Evolutionary conservation across 257 asterid species (phyloP).

Genomic region (Forsythia viridissima): DNA sequence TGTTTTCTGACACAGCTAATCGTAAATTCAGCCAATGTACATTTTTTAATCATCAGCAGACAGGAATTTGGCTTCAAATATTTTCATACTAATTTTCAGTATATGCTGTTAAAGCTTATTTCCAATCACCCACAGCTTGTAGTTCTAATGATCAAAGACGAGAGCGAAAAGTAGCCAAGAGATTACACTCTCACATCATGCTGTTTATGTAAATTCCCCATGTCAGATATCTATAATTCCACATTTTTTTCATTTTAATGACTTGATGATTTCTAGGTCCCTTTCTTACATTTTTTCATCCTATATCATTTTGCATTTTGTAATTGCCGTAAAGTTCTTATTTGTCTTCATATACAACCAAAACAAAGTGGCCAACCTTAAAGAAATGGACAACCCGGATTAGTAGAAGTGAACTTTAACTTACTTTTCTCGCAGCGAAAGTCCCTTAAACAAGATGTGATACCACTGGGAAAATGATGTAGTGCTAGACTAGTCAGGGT

Average conservation of each 20-base stretch:
- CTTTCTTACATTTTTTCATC: not conserved
- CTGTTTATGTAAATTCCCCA: not conserved
- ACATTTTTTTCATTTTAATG: not conserved
- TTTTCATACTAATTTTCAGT: not conserved
- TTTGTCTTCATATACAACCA: not conserved
- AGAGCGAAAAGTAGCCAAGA: not conserved
- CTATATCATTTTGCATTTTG: not conserved
- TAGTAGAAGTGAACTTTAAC: constrained; percentile 17
- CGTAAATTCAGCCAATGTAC: not conserved
- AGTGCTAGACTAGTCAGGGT: constrained; percentile 19
- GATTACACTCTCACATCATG: not conserved
- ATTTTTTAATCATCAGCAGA: not conserved
- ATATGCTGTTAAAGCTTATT: not conserved
- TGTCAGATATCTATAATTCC: not conserved
- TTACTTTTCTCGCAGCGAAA: constrained; percentile 45
- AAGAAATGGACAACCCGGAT: not conserved
- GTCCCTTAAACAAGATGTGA: constrained; percentile 51
- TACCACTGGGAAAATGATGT: constrained; percentile 41
- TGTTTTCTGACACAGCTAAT: not conserved
- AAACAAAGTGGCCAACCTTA: not conserved
- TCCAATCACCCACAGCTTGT: not conserved
- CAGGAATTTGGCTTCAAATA: not conserved
- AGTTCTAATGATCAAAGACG: not conserved
- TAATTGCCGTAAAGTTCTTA: not conserved
- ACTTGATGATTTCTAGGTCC: not conserved